phyloP scores from a whole-genome alignment of 179 eudicot genomes.

The Amaranthus tricolor region DNA sequence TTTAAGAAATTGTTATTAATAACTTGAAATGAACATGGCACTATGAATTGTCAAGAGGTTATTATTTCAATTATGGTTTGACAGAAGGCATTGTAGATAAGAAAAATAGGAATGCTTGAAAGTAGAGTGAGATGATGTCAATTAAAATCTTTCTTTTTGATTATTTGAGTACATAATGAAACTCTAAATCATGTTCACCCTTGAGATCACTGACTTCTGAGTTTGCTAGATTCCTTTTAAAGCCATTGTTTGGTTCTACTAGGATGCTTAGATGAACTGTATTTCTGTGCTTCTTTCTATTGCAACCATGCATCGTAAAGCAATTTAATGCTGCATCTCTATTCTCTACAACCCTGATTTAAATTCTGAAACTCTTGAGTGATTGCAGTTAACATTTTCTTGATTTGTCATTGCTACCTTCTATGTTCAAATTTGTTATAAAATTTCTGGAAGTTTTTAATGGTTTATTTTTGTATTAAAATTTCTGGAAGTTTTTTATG shows the following conservation, averaged over 20 bases:
- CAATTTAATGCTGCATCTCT: not conserved
- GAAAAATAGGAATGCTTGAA: not conserved
- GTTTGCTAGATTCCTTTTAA: not conserved
- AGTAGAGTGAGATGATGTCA: not conserved
- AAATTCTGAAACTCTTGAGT: not conserved
- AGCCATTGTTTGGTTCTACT: not conserved
- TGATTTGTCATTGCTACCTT: too few relatives aligned
- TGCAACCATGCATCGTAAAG: not conserved
- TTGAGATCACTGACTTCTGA: not conserved
- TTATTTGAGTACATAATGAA: too few relatives aligned
- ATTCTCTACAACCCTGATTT: not conserved
- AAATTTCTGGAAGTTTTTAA: not conserved
- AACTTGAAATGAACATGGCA: too few relatives aligned
- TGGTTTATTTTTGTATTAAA: not conserved
- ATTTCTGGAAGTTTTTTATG: not conserved
- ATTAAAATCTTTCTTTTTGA: too few relatives aligned
- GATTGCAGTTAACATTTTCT: not conserved
- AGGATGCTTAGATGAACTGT: not conserved
- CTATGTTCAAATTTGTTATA: not conserved
- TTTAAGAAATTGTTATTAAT: too few relatives aligned
- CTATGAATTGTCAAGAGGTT: not conserved
- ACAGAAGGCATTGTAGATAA: not conserved
- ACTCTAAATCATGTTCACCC: too few relatives aligned
- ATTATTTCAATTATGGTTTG: not conserved
- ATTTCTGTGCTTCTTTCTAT: not conserved